These are phyloP conservation scores for Coemansia sp. DNA, from an alignment of 192 early-diverging fungal genomes.

Conservation along the genomic window DNA sequence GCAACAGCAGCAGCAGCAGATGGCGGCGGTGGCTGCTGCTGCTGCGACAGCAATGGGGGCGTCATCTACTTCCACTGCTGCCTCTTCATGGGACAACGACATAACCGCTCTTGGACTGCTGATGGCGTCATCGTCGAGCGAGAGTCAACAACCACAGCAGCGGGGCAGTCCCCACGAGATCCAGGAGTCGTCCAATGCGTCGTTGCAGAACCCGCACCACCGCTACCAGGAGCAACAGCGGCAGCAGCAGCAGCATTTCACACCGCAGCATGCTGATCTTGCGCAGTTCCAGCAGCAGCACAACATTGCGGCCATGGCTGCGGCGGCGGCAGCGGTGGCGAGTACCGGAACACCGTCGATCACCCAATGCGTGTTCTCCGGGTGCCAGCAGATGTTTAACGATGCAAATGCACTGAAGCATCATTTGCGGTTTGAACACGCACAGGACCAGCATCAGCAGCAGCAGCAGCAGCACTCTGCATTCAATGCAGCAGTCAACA, in stretches of 20 bases:
- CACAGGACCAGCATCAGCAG: conserved; percentile 10
- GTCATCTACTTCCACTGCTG: not conserved
- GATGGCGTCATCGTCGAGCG: not conserved
- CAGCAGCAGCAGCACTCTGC: not conserved
- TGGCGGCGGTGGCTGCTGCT: not conserved
- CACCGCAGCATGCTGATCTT: conserved; percentile 37
- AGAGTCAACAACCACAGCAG: not conserved
- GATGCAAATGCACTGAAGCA: conserved; percentile 45
- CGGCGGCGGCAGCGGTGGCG: conserved; percentile 3
- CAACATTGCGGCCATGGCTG: conserved; percentile 5
- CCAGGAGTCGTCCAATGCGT: not conserved
- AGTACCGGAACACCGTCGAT: conserved; percentile 12
- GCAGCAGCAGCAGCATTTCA: conserved; percentile 18
- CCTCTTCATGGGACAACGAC: conserved; percentile 11
- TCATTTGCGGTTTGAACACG: conserved; percentile 43
- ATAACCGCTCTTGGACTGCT: conserved; percentile 32
- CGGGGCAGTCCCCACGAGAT: not conserved
- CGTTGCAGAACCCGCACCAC: not conserved
- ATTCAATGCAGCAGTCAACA: not conserved
- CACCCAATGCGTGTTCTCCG: conserved; percentile 18
- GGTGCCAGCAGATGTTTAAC: conserved; percentile 29
- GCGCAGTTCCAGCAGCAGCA: conserved; percentile 40
- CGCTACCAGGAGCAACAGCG: not conserved
- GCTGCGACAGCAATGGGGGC: conserved; percentile 20
- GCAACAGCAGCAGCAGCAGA: conserved; percentile 16